These are phyloP conservation scores for Chrysosporium queenslandicum DNA, from an alignment of 2,329 filamentous ascomycete genomes.

Conservation along the genomic window DNA sequence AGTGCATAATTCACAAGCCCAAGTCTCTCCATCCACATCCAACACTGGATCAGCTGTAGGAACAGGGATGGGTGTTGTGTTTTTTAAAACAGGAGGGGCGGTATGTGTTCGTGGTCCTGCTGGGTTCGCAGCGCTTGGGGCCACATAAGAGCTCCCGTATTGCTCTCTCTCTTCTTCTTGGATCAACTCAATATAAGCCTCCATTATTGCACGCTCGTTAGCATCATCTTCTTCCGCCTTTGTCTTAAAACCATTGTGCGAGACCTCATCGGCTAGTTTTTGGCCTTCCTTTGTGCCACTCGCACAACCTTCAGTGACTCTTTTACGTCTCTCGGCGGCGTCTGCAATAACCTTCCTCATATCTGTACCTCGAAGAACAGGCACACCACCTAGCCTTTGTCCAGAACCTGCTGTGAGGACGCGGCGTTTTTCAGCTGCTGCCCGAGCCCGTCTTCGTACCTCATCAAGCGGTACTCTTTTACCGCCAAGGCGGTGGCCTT, in stretches of 20 bases:
- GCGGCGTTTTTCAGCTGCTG: conserved; percentile 61
- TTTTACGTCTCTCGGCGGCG: conserved; percentile 59
- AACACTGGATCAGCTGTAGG: neutral
- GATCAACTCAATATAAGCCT: conserved; percentile 75
- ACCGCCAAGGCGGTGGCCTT: conserved; percentile 65
- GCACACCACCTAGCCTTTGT: conserved; percentile 59
- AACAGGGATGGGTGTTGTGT: conserved; percentile 17
- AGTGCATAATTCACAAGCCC: conserved; percentile 53
- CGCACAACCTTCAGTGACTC: conserved; percentile 62
- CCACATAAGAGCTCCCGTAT: conserved; percentile 48
- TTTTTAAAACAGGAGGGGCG: conserved; percentile 24
- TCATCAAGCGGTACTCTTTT: conserved; percentile 57
- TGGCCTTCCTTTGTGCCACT: conserved; percentile 57
- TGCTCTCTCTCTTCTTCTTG: conserved; percentile 63
- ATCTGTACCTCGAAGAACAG: conserved; percentile 50
- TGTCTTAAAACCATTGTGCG: conserved; percentile 65
- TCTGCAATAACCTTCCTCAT: conserved; percentile 62
- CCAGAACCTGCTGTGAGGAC: conserved; percentile 53
- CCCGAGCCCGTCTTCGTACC: conserved; percentile 61
- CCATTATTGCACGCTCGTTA: conserved; percentile 75
- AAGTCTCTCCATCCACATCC: conserved; percentile 34
- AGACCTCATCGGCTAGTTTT: conserved; percentile 58
- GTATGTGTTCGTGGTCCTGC: conserved; percentile 32
- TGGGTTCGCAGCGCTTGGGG: conserved; percentile 45
- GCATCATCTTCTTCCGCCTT: conserved; percentile 80